phyloP scores from a whole-genome alignment of 108 stramenopile species.

The Pseudonitzschia multistriata region DNA sequence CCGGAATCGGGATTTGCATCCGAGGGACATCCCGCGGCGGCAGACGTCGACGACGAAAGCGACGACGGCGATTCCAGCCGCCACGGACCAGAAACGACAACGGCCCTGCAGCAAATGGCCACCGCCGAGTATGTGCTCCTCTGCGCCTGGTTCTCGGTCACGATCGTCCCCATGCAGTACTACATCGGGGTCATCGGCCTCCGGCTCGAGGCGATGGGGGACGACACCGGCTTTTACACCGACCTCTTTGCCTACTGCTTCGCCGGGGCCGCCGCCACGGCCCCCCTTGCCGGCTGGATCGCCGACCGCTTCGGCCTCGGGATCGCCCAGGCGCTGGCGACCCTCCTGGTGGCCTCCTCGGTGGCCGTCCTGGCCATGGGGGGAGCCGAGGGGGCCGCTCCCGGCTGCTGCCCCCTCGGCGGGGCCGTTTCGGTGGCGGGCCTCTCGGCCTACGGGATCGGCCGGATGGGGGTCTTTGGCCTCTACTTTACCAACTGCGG shows the following conservation, averaged over 20 bases:
- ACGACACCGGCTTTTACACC: constrained; percentile 32
- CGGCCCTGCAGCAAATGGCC: constrained; percentile 31
- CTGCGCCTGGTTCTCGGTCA: constrained; percentile 39
- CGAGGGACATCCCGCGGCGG: not conserved
- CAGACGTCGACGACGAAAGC: not conserved
- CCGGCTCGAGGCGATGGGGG: constrained; percentile 39
- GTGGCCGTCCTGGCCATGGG: constrained; percentile 31
- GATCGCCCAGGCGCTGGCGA: constrained; percentile 34
- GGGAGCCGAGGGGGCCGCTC: too few species aligned
- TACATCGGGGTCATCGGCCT: constrained; percentile 45
- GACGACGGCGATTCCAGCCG: not conserved
- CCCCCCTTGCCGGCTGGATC: constrained; percentile 33
- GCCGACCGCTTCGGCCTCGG: constrained; percentile 39
- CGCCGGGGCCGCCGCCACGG: constrained; percentile 29
- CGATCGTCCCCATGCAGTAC: constrained; percentile 43
- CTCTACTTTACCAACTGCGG: constrained; percentile 47
- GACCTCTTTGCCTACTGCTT: constrained; percentile 40
- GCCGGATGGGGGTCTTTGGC: constrained; percentile 46
- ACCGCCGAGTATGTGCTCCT: constrained; percentile 36
- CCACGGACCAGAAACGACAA: not conserved
- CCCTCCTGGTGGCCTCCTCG: constrained; percentile 22
- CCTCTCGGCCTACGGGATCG: constrained; percentile 32
- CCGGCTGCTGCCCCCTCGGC: too few species aligned
- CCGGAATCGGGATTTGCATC: too few species aligned
- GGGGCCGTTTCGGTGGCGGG: too few species aligned